phyloP scores from a whole-genome alignment of 169 alveolate species.

The Plasmodium inui region DNA sequence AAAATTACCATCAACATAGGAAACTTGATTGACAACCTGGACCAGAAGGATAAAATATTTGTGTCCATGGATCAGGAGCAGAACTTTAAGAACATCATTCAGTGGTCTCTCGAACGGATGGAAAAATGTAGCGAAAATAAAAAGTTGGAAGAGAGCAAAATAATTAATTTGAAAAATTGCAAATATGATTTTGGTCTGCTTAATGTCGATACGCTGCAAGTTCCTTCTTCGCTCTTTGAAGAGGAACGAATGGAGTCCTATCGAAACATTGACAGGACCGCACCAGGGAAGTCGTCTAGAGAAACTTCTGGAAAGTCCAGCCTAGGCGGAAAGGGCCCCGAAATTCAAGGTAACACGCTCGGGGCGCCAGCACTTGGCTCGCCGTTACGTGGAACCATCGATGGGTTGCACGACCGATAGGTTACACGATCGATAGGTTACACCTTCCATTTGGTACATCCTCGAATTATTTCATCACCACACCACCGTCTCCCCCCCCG shows the following conservation, averaged over 20 bases:
- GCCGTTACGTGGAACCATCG: background rate
- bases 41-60: constrained; percentile 51
- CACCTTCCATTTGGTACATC: background rate
- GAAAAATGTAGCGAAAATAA: constrained; percentile 50
- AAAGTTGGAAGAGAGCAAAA: constrained; percentile 19
- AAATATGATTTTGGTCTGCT: constrained; percentile 1
- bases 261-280: background rate
- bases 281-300: background rate
- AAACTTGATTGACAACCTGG: constrained; percentile 38
- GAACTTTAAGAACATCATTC: constrained; percentile 44
- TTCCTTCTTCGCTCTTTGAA: background rate
- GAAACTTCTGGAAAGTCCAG: background rate
- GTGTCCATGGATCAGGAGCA: constrained; percentile 46
- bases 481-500: background rate
- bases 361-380: background rate
- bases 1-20: constrained; percentile 67
- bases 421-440: too few relatives aligned
- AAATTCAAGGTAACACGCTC: background rate
- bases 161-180: constrained; percentile 2
- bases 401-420: too few relatives aligned
- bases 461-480: background rate
- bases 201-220: background rate
- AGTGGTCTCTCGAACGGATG: constrained; percentile 62
- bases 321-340: background rate
- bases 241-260: constrained; percentile 5